A percentile compares a stretch with the other conserved stretches of the same genome.
These are phyloP conservation scores for Hymenoscyphus fructigenus DNA, from an alignment of 2,329 filamentous ascomycete genomes.

Conservation along the genomic window DNA sequence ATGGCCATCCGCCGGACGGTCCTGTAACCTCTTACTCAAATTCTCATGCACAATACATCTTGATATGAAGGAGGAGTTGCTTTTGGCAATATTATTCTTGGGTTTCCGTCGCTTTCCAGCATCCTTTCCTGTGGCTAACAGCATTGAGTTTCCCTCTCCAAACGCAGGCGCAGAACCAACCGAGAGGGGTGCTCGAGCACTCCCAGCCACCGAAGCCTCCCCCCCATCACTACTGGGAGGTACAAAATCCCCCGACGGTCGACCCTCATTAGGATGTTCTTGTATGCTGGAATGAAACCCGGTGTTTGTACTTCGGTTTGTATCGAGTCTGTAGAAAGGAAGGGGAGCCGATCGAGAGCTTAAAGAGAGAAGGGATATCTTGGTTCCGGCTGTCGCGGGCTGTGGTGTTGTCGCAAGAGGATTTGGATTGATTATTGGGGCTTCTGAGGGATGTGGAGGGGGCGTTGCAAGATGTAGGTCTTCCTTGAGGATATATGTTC, in stretches of 20 bases:
- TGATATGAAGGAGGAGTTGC: conserved; percentile 98
- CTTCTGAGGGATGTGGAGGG: conserved; percentile 92
- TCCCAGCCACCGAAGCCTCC: conserved; percentile 50
- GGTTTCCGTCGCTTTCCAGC: conserved; percentile 83
- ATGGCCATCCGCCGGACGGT: conserved; percentile 74
- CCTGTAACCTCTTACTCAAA: conserved; percentile 73
- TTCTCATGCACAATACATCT: conserved; percentile 88
- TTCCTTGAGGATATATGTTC: conserved; percentile 87
- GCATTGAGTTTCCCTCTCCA: conserved; percentile 78
- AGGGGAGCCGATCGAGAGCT: conserved; percentile 45
- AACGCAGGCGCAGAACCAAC: conserved; percentile 62
- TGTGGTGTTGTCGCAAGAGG: conserved; percentile 82
- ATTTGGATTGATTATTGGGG: conserved; percentile 82
- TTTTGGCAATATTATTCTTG: conserved; percentile 98
- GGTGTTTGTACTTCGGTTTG: conserved; percentile 50
- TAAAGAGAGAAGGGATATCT: conserved; percentile 66
- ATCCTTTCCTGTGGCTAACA: conserved; percentile 67
- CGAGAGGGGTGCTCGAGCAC: conserved; percentile 34
- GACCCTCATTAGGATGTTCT: conserved; percentile 60
- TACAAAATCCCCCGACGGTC: conserved; percentile 59
- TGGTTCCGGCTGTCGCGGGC: conserved; percentile 82
- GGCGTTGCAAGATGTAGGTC: conserved; percentile 91
- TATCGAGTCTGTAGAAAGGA: conserved; percentile 52
- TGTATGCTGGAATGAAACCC: conserved; percentile 52
- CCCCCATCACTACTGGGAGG: conserved; percentile 57